These are phyloP conservation scores for Penicillium flavigenum DNA, from an alignment of 495 filamentous ascomycete species.

Conservation along the genomic window DNA sequence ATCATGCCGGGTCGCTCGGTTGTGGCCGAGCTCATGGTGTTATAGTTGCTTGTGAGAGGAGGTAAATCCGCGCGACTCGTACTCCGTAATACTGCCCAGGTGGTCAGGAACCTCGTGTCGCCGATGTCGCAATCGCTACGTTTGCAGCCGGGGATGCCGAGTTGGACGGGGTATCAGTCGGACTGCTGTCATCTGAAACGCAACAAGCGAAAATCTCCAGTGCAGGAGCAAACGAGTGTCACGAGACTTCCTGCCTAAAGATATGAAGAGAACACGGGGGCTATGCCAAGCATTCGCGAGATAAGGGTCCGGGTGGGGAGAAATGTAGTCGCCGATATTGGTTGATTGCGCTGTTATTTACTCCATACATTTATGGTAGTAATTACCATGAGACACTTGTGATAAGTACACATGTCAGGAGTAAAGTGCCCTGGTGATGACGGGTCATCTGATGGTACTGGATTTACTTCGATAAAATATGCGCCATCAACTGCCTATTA, in stretches of 20 bases:
- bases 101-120: neutral
- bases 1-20: constrained; percentile 11
- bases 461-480: neutral
- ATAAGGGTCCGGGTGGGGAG: constrained; percentile 14
- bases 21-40: constrained; percentile 13
- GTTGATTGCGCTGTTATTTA: neutral
- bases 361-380: neutral
- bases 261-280: constrained; percentile 12
- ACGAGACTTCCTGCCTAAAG: constrained; percentile 9
- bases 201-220: neutral
- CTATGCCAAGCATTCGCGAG: constrained; percentile 22
- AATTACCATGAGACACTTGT: neutral
- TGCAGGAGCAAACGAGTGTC: neutral
- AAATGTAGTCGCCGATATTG: neutral
- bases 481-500: neutral
- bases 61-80: neutral
- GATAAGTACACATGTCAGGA: neutral
- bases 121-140: constrained; percentile 9
- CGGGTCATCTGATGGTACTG: neutral
- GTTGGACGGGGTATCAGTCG: neutral
- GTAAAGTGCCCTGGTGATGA: neutral
- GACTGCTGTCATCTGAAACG: constrained; percentile 13
- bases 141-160: neutral
- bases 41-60: neutral
- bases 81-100: neutral